These are phyloP conservation scores for Globisporangium apiculatum DNA, from an alignment of 352 stramenopile species.

Conservation along the genomic window DNA sequence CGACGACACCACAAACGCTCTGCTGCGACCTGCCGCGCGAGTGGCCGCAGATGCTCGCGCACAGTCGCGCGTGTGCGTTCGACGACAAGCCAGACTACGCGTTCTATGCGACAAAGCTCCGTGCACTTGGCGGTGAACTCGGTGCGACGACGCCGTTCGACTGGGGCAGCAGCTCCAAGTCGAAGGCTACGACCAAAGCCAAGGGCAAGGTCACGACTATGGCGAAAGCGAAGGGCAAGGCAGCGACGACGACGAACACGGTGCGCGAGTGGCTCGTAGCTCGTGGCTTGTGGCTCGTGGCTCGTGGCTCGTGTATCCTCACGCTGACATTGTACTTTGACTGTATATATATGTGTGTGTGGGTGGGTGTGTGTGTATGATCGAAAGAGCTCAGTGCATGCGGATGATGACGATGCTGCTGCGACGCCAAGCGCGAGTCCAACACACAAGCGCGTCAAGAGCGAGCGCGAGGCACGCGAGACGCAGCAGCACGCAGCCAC, in stretches of 20 bases:
- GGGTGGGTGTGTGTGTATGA: no score
- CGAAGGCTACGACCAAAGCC: background rate
- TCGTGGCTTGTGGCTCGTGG: no score
- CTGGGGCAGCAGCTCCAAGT: conserved; percentile 24
- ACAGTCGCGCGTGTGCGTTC: conserved; percentile 50
- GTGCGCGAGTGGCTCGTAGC: no score
- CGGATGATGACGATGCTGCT: no score
- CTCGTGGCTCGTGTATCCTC: no score
- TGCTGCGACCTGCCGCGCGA: conserved; percentile 39
- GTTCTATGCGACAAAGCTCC: conserved; percentile 45
- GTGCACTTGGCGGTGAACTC: conserved; percentile 40
- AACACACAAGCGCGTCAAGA: background rate
- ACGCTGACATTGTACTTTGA: no score
- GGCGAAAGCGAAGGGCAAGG: no score
- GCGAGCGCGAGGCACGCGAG: background rate
- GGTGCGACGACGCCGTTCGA: conserved; percentile 29
- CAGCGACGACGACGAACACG: no score
- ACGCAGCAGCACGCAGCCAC: background rate
- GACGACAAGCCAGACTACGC: conserved; percentile 77
- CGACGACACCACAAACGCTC: conserved; percentile 43
- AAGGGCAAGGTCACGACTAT: no score
- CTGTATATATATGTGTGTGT: no score
- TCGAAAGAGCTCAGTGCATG: no score
- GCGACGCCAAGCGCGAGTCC: no score
- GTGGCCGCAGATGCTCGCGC: conserved; percentile 54